These are phyloP conservation scores for Aspergillus niger DNA, from an alignment of 2,329 filamentous ascomycete genomes.

Conservation along the genomic window DNA sequence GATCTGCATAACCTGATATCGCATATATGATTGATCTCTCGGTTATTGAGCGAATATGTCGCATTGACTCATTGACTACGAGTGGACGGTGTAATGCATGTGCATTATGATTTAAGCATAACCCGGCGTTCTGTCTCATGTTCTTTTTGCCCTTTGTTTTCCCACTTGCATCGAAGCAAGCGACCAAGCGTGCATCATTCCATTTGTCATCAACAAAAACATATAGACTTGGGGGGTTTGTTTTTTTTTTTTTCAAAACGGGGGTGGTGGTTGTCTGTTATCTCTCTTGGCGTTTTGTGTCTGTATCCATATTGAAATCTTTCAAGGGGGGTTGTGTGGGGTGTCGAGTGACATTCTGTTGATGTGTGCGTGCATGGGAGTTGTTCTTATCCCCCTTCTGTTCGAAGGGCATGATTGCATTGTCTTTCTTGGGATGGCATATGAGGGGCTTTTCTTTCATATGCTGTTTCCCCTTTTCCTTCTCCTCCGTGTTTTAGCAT, in stretches of 20 bases:
- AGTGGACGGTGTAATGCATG: slow-evolving; percentile 27
- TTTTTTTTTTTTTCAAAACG: neutral
- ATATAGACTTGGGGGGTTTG: slow-evolving; percentile 15
- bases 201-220: slow-evolving; percentile 12
- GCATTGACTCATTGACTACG: slow-evolving; percentile 21
- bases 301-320: slow-evolving; percentile 1
- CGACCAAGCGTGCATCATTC: slow-evolving; percentile 21
- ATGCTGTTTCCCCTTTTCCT: neutral
- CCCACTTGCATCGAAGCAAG: slow-evolving; percentile 9
- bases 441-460: too few relatives aligned
- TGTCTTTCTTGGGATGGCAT: neutral
- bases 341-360: neutral
- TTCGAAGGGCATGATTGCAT: neutral
- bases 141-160: neutral
- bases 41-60: slow-evolving; percentile 15
- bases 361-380: neutral
- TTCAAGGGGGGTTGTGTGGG: neutral
- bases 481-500: neutral
- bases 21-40: slow-evolving; percentile 18
- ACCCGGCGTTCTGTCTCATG: slow-evolving; percentile 18
- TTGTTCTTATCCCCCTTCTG: neutral
- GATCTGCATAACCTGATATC: slow-evolving; percentile 17
- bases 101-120: slow-evolving; percentile 26
- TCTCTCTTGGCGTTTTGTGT: neutral
- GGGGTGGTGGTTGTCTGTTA: slow-evolving; percentile 9